phyloP scores from a whole-genome alignment of 2,329 filamentous ascomycete genomes.

The Shiraia sp. region DNA sequence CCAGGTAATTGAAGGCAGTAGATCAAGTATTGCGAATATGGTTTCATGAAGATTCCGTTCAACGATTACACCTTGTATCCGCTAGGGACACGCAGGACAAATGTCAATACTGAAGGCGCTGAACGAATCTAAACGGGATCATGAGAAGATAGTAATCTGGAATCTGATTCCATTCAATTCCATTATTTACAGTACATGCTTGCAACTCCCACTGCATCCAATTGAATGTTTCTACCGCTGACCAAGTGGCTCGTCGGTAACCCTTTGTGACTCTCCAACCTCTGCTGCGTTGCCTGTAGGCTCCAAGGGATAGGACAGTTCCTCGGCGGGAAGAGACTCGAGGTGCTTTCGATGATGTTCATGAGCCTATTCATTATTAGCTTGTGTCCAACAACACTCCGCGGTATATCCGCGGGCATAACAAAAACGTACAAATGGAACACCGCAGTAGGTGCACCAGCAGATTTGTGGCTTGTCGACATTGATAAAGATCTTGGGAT shows the following conservation, averaged over 20 bases:
- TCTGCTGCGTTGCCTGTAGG: constrained; percentile 63
- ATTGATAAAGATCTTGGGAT: constrained; percentile 96
- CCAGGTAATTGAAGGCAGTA: too few relatives aligned
- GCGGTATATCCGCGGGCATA: background rate
- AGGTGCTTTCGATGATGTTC: constrained; percentile 85
- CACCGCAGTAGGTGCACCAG: constrained; percentile 87
- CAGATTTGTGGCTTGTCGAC: constrained; percentile 94
- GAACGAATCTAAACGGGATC: too few relatives aligned
- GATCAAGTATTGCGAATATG: background rate
- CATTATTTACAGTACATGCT: background rate
- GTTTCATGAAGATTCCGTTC: too few relatives aligned
- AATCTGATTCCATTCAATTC: too few relatives aligned
- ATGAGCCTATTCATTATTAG: constrained; percentile 67
- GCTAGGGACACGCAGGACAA: too few relatives aligned
- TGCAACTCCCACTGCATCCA: background rate
- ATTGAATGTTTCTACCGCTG: constrained; percentile 55
- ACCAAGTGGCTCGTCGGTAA: constrained; percentile 62
- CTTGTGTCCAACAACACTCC: background rate
- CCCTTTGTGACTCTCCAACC: constrained; percentile 61
- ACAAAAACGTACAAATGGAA: constrained; percentile 80
- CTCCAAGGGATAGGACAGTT: constrained; percentile 79
- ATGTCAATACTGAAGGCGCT: too few relatives aligned
- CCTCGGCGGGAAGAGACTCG: constrained; percentile 75
- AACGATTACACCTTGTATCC: too few relatives aligned
- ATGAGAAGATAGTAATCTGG: too few relatives aligned